Percentiles rank a stretch among this genome's conserved stretches.
These are phyloP conservation scores for Oldenlandia corymbosa DNA, from an alignment of 257 asterid species.

Conservation along the genomic window DNA sequence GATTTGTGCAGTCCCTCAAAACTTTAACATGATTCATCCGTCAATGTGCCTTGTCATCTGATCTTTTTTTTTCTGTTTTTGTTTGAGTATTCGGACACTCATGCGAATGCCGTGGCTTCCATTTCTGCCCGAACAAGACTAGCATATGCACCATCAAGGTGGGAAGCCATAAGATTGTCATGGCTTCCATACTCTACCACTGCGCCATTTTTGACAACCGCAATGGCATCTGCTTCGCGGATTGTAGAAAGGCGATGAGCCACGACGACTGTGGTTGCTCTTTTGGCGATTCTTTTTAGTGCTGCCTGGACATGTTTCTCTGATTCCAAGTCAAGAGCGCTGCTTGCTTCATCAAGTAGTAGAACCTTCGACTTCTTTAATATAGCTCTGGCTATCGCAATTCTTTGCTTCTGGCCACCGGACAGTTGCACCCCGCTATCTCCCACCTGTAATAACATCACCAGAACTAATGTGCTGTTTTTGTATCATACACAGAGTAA, in stretches of 20 bases:
- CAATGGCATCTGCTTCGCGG: constrained; percentile 55
- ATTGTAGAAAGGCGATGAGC: constrained; percentile 84
- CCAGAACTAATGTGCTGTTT: too few relatives aligned
- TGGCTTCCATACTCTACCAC: constrained; percentile 73
- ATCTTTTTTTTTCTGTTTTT: constrained; percentile 8
- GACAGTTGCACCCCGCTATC: constrained; percentile 72
- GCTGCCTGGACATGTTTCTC: constrained; percentile 70
- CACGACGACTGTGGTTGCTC: constrained; percentile 69
- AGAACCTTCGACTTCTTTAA: constrained; percentile 60
- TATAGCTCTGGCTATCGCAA: constrained; percentile 79
- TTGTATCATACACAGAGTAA: too few relatives aligned
- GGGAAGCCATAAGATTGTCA: constrained; percentile 47
- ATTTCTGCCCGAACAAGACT: constrained; percentile 65
- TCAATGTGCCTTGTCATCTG: neutral
- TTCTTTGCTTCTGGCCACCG: constrained; percentile 89
- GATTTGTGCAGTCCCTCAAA: neutral
- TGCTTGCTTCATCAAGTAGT: constrained; percentile 79
- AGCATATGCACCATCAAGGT: constrained; percentile 52
- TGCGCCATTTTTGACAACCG: constrained; percentile 55
- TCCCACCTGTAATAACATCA: constrained; percentile 46
- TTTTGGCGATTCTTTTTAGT: constrained; percentile 49
- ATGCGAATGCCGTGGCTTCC: constrained; percentile 70
- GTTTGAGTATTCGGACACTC: constrained; percentile 5
- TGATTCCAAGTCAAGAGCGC: constrained; percentile 79
- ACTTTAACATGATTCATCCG: neutral